Evolutionary conservation across 768 basidiomycete genomes (phyloP), one percentile per base, ranked within the genome.

Genomic region (Tephrocybe sp.): DNA sequence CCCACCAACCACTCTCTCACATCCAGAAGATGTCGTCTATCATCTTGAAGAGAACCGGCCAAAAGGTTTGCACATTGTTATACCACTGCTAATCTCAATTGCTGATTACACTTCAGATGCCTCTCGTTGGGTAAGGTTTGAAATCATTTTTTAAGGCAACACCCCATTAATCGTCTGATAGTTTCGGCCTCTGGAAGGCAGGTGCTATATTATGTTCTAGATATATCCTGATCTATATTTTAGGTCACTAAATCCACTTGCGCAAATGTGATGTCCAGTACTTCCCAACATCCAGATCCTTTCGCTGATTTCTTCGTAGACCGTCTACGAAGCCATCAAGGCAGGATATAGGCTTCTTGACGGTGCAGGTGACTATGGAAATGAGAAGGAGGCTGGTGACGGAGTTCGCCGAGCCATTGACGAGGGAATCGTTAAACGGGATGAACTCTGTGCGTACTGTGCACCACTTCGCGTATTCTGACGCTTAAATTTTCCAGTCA

Each of bases 281-380:
- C 33, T 19, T 4, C 15, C 40, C 27, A 19, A 16, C 43, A 10
- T 19, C 19, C 13, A 22, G 25, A 16, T 34, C 11, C 13, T 29
- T 22, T 40, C 30, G 29, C 13, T 42, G 19, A 37, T 40, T n/a
- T 23, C 27, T 12, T 37, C 45, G n/a, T 59, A 90, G 80, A 82
- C 79, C 45, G 91, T 94, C 43, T 92, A 91, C 74, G 70, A 84
- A 49, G 90, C 92, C 15, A 86, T 94, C 70, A 91, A 91, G 65
- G 73, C 76, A 21, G 92, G 93, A 0, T 93, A 91, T 64, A 83
- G 92, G 53, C 85, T 95, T 47, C 75, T 95, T 47, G 91, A 93
- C 49, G 86, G 88, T 52, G 91, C 91, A 25, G 81, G 82, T 56
- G 89, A 91, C 69, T 93, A 92, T 64, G 91, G 88, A 7, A 94